Percentiles rank a stretch among this genome's conserved stretches.
These are phyloP conservation scores for Hippophae gyantsensis DNA, from an alignment of 306 rosid genomes.

Conservation along the genomic window DNA sequence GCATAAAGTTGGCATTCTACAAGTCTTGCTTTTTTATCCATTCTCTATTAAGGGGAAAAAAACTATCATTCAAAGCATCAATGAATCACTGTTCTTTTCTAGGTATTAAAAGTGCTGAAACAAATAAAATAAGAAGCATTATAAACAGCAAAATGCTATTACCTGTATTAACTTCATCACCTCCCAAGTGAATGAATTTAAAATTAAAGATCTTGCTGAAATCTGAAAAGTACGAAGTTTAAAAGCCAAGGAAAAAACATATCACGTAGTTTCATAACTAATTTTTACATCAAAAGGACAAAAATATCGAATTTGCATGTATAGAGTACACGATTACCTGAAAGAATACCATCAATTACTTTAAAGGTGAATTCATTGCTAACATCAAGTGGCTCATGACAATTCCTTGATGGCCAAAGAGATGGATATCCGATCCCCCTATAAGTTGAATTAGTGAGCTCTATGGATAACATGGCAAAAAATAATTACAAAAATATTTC, in stretches of 20 bases:
- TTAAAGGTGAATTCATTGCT: conserved; percentile 32
- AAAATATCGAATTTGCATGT: not conserved
- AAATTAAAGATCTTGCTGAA: conserved; percentile 37
- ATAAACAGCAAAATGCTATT: conserved; percentile 3
- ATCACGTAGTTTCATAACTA: no score
- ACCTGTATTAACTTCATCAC: conserved; percentile 40
- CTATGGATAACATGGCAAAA: conserved; percentile 1
- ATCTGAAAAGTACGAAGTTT: conserved; percentile 21
- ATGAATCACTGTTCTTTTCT: no score
- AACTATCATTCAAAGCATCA: no score
- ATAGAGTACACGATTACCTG: conserved; percentile 17
- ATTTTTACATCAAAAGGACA: not conserved
- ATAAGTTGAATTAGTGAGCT: conserved; percentile 7
- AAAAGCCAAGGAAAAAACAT: not conserved
- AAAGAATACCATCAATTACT: conserved; percentile 29
- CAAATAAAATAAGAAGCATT: not conserved
- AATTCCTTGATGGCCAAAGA: conserved; percentile 34
- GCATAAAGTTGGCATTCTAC: no score
- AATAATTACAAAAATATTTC: not conserved
- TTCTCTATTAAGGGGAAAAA: no score
- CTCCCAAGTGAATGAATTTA: conserved; percentile 41
- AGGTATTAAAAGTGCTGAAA: no score
- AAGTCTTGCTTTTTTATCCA: no score
- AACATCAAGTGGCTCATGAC: conserved; percentile 39
- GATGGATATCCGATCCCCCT: conserved; percentile 42